Percentiles rank a stretch among this genome's conserved stretches.
These are phyloP conservation scores for Penicillium rolfsii DNA, from an alignment of 2,329 filamentous ascomycete species.

Conservation along the genomic window DNA sequence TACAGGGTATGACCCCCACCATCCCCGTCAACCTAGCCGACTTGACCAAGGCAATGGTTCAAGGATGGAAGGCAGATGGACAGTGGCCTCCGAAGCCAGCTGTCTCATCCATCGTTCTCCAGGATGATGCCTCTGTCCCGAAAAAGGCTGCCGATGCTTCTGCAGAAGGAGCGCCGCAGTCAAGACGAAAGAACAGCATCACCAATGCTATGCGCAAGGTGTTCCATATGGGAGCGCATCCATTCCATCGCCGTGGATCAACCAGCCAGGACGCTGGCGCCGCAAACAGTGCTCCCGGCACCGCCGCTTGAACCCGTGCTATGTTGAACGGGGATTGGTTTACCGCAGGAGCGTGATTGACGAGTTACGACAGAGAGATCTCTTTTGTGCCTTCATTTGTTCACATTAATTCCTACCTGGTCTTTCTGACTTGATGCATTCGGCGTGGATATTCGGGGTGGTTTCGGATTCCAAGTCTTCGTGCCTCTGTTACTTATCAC, in stretches of 20 bases:
- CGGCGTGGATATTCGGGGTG: constrained; percentile 11
- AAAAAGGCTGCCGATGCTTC: constrained; percentile 21
- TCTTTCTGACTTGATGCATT: constrained; percentile 11
- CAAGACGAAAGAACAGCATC: constrained; percentile 39
- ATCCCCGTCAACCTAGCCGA: constrained; percentile 87
- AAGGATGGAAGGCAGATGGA: constrained; percentile 89
- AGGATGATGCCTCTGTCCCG: constrained; percentile 33
- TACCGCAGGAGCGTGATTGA: constrained; percentile 1
- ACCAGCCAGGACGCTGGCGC: constrained; percentile 26
- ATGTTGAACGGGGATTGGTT: background rate
- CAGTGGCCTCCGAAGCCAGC: constrained; percentile 80
- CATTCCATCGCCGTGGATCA: constrained; percentile 44
- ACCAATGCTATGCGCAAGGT: constrained; percentile 48
- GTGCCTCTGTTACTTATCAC: constrained; percentile 7
- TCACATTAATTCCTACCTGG: background rate
- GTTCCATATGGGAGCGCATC: constrained; percentile 41
- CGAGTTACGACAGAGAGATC: constrained; percentile 2
- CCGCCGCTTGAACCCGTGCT: constrained; percentile 9
- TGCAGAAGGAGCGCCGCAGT: constrained; percentile 23
- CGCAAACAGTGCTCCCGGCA: constrained; percentile 6
- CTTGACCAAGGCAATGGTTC: constrained; percentile 77
- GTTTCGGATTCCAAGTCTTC: background rate
- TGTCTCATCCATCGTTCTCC: constrained; percentile 35
- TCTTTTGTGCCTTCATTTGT: background rate
- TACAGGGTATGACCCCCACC: constrained; percentile 77